Percentiles rank a stretch among this genome's conserved stretches.
These are phyloP conservation scores for Flaveria robusta DNA, from an alignment of 129 eudicot species.

Conservation along the genomic window DNA sequence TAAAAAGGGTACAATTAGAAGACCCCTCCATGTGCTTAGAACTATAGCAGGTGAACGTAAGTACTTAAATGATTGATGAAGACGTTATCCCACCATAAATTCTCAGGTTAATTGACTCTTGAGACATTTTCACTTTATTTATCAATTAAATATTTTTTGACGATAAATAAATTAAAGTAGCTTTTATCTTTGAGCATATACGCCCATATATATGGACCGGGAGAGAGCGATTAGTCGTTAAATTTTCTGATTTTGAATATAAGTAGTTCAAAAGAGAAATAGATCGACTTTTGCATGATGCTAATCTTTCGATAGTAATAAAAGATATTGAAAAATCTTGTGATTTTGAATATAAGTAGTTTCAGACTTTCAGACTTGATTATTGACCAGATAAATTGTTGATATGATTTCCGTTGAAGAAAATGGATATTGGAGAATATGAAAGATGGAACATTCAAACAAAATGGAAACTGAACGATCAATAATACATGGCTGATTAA, in stretches of 20 bases:
- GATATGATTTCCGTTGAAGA: neutral
- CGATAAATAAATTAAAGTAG: neutral
- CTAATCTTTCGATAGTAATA: neutral
- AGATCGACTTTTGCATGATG: neutral
- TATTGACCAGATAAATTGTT: neutral
- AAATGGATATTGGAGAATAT: neutral
- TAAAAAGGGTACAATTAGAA: slow-evolving; percentile 23
- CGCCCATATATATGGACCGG: neutral
- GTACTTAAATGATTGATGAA: slow-evolving; percentile 33
- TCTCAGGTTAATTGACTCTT: slow-evolving; percentile 41
- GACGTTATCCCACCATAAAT: slow-evolving; percentile 38
- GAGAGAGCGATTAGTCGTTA: neutral
- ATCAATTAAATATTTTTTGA: neutral
- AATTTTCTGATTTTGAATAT: neutral
- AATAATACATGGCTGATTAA: neutral
- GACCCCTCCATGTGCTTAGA: slow-evolving; percentile 63
- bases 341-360: too few relatives aligned
- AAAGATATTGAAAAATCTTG: neutral
- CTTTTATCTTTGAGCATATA: neutral
- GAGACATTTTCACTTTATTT: neutral
- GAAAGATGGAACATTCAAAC: neutral
- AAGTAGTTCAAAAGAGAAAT: neutral
- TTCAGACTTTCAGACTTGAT: neutral
- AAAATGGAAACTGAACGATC: neutral
- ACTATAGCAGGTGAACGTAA: slow-evolving; percentile 41